phyloP scores from a whole-genome alignment of 257 asterid genomes.

The Lycium barbarum region DNA sequence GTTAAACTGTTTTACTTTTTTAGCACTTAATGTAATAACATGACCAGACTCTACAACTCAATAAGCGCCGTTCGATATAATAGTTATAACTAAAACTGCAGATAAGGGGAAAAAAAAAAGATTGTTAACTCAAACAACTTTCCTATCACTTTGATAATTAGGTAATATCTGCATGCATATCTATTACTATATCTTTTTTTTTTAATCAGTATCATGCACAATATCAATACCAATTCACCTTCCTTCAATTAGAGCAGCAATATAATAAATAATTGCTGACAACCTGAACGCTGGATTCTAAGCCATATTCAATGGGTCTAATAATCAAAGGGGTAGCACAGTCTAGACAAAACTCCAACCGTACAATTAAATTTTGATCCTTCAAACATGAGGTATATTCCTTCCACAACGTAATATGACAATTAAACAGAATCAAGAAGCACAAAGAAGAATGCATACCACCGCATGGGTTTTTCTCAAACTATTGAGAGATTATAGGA shows the following conservation, averaged over 20 bases:
- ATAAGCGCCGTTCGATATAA: background rate
- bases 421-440: slow-evolving; percentile 8
- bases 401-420: background rate
- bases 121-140: background rate
- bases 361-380: background rate
- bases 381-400: background rate
- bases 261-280: background rate
- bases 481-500: slow-evolving; percentile 60
- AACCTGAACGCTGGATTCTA: background rate
- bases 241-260: slow-evolving; percentile 21
- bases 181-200: background rate
- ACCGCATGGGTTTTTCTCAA: slow-evolving; percentile 43
- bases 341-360: background rate
- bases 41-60: background rate
- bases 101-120: background rate
- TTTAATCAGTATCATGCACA: background rate
- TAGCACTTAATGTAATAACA: background rate
- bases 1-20: background rate
- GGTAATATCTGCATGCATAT: background rate
- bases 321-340: background rate
- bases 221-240: background rate
- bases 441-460: slow-evolving; percentile 8
- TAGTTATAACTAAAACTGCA: background rate
- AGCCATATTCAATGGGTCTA: background rate
- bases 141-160: background rate